A percentile compares a stretch with the other conserved stretches of the same genome.
Evolutionary conservation across 257 asterid genomes (phyloP).

Genomic region (Agastache rugosa): DNA sequence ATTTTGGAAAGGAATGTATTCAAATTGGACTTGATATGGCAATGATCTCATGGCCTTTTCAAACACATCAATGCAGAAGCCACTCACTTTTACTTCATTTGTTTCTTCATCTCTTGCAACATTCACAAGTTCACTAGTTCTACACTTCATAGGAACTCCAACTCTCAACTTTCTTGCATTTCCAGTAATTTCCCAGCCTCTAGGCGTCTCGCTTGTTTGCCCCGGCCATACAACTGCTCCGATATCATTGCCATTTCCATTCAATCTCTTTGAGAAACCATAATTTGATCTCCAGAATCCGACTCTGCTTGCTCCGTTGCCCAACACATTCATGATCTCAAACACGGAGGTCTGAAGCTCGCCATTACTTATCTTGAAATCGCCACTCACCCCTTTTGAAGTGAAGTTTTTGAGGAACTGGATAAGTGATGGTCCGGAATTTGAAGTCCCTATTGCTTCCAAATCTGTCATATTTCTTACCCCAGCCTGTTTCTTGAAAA

Average conservation of each 20-base stretch:
- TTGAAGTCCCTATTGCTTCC: slow-evolving; percentile 45
- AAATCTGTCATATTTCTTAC: slow-evolving; percentile 39
- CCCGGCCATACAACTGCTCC: slow-evolving; percentile 49
- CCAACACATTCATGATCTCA: slow-evolving; percentile 45
- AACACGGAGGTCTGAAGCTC: slow-evolving; percentile 44
- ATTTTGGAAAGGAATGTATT: slow-evolving; percentile 33
- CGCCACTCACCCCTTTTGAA: slow-evolving; percentile 51
- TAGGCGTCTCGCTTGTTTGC: slow-evolving; percentile 37
- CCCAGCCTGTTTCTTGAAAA: slow-evolving; percentile 11
- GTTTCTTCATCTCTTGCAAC: slow-evolving; percentile 43
- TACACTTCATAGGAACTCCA: slow-evolving; percentile 50
- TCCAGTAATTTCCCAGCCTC: slow-evolving; percentile 50
- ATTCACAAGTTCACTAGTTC: slow-evolving; percentile 41
- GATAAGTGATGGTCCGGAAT: slow-evolving; percentile 40
- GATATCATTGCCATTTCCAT: neutral
- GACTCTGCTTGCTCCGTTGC: neutral
- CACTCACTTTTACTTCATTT: slow-evolving; percentile 38
- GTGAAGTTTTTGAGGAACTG: slow-evolving; percentile 31
- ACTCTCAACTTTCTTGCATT: slow-evolving; percentile 45
- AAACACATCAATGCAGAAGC: slow-evolving; percentile 55
- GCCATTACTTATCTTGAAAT: slow-evolving; percentile 44
- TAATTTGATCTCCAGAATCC: neutral
- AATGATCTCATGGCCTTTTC: slow-evolving; percentile 42
- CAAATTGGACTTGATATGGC: slow-evolving; percentile 45
- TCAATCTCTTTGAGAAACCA: neutral